Base-by-base conservation (phyloP, 768 basidiomycete genomes). In the Galerina sulciceps region DNA sequence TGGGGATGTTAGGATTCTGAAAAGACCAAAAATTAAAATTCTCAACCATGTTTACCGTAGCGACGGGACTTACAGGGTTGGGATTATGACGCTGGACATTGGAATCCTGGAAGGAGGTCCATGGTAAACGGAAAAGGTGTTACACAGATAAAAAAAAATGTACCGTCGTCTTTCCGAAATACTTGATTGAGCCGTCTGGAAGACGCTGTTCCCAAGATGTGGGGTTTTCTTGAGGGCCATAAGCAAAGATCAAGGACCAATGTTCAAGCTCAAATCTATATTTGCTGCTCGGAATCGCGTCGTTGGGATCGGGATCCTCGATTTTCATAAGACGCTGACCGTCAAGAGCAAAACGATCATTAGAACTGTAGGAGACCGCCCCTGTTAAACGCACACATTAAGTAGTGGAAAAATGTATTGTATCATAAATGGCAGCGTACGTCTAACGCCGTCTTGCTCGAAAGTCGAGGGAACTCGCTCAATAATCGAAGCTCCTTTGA, bases 221-320 rank as follows among this genome's bases (percentile, higher is more conserved):
- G 20, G 51, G 51, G 37, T 53, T 53, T 10, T 8, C 51, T 3
- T 22, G 37, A 37, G 10, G 18, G n/a, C 51, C 51, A 41, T 38
- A 11, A 23, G 51, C 38, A 11, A 38, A 38, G 17, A 53, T 20
- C 17, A 18, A 38, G 6, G 38, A 53, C 35, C 38, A 53, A 4
- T 41, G 36, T 41, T 53, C 51, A 26, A 53, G 22, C 40, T 53
- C 51, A n/a, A 53, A 53, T 53, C 51, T 6, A 53, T 53, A 53
- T 53, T 53, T 37, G 18, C 26, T 49, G 6, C 35, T 49, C n/a
- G n/a, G n/a, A n/a, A n/a, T n/a, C n/a, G n/a, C n/a, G n/a, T 49
- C 17, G 10, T 49, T 49, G 31, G 14, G 4, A 18, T 41, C 37
- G 10, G 34, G 37, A 9, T 34, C n/a, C 8, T 5, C 38, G 23